These are phyloP conservation scores for Penicillium decumbens DNA, from an alignment of 2,329 filamentous ascomycete species.

Conservation along the genomic window DNA sequence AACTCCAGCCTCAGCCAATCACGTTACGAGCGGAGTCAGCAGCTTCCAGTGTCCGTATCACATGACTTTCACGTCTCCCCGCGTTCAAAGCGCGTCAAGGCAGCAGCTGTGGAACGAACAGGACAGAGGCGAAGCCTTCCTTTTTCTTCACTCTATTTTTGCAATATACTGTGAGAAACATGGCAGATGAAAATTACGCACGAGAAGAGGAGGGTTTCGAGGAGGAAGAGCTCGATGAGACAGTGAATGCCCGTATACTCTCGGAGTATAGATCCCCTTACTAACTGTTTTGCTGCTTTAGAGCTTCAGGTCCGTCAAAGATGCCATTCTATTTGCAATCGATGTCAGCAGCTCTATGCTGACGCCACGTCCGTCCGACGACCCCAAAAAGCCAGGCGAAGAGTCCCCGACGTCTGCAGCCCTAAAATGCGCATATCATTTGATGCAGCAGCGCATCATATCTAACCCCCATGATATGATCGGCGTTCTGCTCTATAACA, in stretches of 20 bases:
- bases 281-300: conserved; percentile 33
- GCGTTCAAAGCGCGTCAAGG: conserved; percentile 29
- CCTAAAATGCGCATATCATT: conserved; percentile 84
- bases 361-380: conserved; percentile 56
- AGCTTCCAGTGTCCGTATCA: conserved; percentile 21
- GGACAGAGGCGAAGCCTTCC: background rate
- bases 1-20: conserved; percentile 26
- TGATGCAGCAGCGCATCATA: conserved; percentile 98
- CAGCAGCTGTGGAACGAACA: conserved; percentile 16
- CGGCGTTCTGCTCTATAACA: conserved; percentile 88
- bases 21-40: conserved; percentile 26
- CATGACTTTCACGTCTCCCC: conserved; percentile 35
- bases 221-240: conserved; percentile 47
- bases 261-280: background rate
- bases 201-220: conserved; percentile 41
- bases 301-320: conserved; percentile 88
- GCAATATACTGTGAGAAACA: conserved; percentile 14
- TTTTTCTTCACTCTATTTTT: background rate
- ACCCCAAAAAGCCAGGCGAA: conserved; percentile 69
- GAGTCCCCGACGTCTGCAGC: conserved; percentile 78
- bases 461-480: conserved; percentile 97
- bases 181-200: conserved; percentile 36
- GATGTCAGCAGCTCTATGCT: conserved; percentile 89
- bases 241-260: conserved; percentile 10
- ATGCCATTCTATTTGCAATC: conserved; percentile 97